Base-by-base conservation (phyloP, 2,329 filamentous ascomycete genomes). In the Fusarium sp. region DNA sequence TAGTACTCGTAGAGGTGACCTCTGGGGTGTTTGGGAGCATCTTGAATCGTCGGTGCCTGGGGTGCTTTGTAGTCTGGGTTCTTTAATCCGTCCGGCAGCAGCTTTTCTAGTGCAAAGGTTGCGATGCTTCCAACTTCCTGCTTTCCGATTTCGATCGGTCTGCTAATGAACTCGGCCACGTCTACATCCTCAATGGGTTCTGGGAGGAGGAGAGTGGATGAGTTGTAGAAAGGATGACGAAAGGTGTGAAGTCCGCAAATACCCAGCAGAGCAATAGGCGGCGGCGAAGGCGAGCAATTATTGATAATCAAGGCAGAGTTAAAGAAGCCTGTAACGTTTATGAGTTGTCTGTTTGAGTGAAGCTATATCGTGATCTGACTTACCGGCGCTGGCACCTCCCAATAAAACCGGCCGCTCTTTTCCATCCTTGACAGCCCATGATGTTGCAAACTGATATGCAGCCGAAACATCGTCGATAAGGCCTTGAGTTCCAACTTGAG, bases 221-320 rank as follows among this genome's bases (percentile, higher is more conserved):
- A 83, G 67, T 77, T 79, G 75, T 81, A 83, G 74, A 83, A 83
- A 6, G 62, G 66, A 57, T 83, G 82, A 27, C 75, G 78, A 63
- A 83, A 82, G 10, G 81, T 82, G 55, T 79, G 75, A 69, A 83
- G 82, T 33, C 81, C 81, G 2, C 76, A 77, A 68, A 82, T 80
- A 66, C 79, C 80, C 33, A 83, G 71, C 27, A 83, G 74, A 1
- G 81, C 81, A 1, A 79, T 14, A 2, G 81, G 81, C 6, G 77
- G 70, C 1, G 79, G 80, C 2, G 66, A 57, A 62, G 79, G 80
- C 2, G 66, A 57, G 63, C 75, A 68, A 49, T 81, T 76, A 55
- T 81, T 80, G 17, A 79, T 79, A 17, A 79, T 64, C 49, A 79
- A 65, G 4, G 70, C 62, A 14, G 80, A 77, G 53, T 79, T 64